phyloP scores from a whole-genome alignment of 2,329 filamentous ascomycete species.

The Capronia epimyces region DNA sequence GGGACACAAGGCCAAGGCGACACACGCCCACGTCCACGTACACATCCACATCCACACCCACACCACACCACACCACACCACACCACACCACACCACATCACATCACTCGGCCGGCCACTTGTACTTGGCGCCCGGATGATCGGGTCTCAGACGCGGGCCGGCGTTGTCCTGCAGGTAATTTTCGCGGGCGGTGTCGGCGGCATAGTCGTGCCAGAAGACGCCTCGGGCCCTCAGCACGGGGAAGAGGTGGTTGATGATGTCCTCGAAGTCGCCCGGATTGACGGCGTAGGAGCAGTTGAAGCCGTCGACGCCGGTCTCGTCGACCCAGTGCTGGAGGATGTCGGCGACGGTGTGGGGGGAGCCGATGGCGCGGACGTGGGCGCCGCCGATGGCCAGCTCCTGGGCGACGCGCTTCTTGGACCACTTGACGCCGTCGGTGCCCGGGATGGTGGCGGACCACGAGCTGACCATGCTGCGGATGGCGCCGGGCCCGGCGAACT shows the following conservation, averaged over 20 bases:
- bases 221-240: constrained; percentile 43
- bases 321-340: constrained; percentile 60
- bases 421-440: constrained; percentile 32
- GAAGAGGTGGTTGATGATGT: constrained; percentile 46
- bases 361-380: constrained; percentile 48
- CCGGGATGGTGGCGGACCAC: constrained; percentile 28
- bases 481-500: constrained; percentile 30
- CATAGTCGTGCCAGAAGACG: constrained; percentile 32
- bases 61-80: too few species aligned
- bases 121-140: constrained; percentile 1
- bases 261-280: constrained; percentile 48
- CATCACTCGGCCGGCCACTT: background rate
- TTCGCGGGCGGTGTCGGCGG: background rate
- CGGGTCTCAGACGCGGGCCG: constrained; percentile 1
- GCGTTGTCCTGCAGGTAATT: background rate
- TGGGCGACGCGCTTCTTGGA: constrained; percentile 43
- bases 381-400: constrained; percentile 44
- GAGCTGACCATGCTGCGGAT: constrained; percentile 28
- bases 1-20: too few species aligned
- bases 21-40: too few species aligned
- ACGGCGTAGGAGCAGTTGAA: constrained; percentile 56
- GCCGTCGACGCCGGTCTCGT: constrained; percentile 64
- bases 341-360: constrained; percentile 61
- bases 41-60: too few species aligned
- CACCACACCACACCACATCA: too few species aligned